A percentile compares a stretch with the other conserved stretches of the same genome.
Conservation (phyloP, 495 filamentous ascomycete genomes). For the Penicillium turbatum region DNA sequence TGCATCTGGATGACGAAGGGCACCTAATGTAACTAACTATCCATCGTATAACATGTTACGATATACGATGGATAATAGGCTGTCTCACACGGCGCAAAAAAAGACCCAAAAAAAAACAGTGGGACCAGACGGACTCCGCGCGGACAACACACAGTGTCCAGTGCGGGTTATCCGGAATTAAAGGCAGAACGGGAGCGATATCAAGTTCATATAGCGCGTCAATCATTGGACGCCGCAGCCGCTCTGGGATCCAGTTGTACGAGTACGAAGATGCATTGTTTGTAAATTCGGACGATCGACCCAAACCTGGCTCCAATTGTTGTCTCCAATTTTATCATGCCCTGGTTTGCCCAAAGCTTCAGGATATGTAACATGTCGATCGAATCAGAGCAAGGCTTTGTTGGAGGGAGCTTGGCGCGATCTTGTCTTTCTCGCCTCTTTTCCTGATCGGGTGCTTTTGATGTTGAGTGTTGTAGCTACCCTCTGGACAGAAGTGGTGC, state of each 20-base stretch:
- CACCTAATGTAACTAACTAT: too few relatives aligned
- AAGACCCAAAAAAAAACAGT: slow-evolving; percentile 12
- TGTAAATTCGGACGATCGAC: slow-evolving; percentile 21
- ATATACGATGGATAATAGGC: background rate
- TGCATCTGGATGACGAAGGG: background rate
- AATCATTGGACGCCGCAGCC: slow-evolving; percentile 31
- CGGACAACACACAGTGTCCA: background rate
- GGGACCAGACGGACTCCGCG: slow-evolving; percentile 5
- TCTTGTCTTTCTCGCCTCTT: background rate
- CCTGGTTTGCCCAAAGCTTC: slow-evolving; percentile 3
- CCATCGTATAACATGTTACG: too few relatives aligned
- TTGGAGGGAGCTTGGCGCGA: slow-evolving; percentile 15
- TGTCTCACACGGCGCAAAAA: background rate
- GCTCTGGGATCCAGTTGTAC: slow-evolving; percentile 19
- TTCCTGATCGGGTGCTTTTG: too few relatives aligned
- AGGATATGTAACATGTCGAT: slow-evolving; percentile 2
- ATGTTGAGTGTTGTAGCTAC: background rate
- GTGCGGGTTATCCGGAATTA: slow-evolving; percentile 20
- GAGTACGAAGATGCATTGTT: too few relatives aligned
- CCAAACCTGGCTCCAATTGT: slow-evolving; percentile 15
- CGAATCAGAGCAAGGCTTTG: slow-evolving; percentile 5
- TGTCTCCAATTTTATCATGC: slow-evolving; percentile 24
- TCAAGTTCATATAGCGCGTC: slow-evolving; percentile 19
- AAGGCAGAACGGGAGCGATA: slow-evolving; percentile 18
- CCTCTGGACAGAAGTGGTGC: too few relatives aligned